phyloP scores from a whole-genome alignment of 2,329 filamentous ascomycete species.

The Scleromitrula shiraiana region DNA sequence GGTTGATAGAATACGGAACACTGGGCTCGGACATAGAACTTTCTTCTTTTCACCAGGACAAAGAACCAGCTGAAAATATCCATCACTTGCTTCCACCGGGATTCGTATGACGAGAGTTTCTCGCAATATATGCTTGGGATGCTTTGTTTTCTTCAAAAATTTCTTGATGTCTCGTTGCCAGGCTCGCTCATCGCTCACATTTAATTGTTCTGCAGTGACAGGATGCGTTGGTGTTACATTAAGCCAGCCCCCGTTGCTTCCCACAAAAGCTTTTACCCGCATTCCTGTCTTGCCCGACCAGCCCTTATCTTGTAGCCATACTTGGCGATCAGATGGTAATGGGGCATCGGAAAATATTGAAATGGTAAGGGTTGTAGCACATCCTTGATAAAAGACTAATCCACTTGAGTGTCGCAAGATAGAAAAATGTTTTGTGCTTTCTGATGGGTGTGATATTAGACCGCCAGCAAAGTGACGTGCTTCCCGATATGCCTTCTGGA shows the following conservation, averaged over 20 bases:
- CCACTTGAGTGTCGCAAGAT: constrained; percentile 59
- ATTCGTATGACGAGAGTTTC: constrained; percentile 60
- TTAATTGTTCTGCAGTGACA: constrained; percentile 40
- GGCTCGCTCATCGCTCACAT: constrained; percentile 50
- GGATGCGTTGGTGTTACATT: constrained; percentile 55
- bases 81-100: constrained; percentile 53
- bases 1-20: constrained; percentile 61
- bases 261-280: constrained; percentile 54
- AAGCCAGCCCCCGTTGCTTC: constrained; percentile 53
- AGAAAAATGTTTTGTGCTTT: constrained; percentile 57
- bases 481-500: constrained; percentile 35
- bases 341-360: constrained; percentile 54
- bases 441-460: constrained; percentile 52
- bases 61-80: constrained; percentile 61
- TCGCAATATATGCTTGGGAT: constrained; percentile 42
- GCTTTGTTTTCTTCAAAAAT: constrained; percentile 47
- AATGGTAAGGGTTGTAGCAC: constrained; percentile 53
- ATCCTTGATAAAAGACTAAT: constrained; percentile 58
- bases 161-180: constrained; percentile 61
- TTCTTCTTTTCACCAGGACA: constrained; percentile 49
- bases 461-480: constrained; percentile 59
- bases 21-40: constrained; percentile 55
- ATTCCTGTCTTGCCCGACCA: constrained; percentile 63
- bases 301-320: constrained; percentile 63
- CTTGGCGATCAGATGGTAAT: constrained; percentile 47